Evolutionary conservation across 2,329 filamentous ascomycete species (phyloP).

Genomic region (Penicillium sp.): DNA sequence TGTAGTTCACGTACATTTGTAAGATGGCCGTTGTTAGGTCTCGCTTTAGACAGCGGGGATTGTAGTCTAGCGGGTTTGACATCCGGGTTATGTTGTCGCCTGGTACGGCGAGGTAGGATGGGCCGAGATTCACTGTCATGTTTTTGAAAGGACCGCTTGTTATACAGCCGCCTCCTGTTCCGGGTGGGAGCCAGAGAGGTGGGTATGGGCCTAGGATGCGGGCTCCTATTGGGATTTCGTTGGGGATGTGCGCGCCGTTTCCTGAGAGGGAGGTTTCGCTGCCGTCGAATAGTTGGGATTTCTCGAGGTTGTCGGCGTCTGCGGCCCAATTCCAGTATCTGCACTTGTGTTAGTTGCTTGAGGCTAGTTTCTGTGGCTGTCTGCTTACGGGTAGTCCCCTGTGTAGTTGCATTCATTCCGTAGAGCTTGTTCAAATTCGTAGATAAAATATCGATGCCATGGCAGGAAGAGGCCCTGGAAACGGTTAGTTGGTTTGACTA

Average conservation of each 20-base stretch:
- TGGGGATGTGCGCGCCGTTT: slow-evolving; percentile 41
- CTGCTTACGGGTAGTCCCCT: slow-evolving; percentile 30
- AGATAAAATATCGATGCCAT: slow-evolving; percentile 41
- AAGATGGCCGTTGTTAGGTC: slow-evolving; percentile 25
- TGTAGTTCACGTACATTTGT: slow-evolving; percentile 19
- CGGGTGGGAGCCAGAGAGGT: slow-evolving; percentile 40
- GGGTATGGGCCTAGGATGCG: slow-evolving; percentile 25
- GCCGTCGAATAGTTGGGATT: slow-evolving; percentile 52
- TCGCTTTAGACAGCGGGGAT: slow-evolving; percentile 31
- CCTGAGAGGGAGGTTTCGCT: slow-evolving; percentile 48
- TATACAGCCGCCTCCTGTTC: slow-evolving; percentile 31
- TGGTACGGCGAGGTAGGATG: slow-evolving; percentile 14
- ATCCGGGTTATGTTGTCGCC: slow-evolving; percentile 8
- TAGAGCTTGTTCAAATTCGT: slow-evolving; percentile 34
- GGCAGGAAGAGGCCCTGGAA: slow-evolving; percentile 29
- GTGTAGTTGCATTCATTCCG: slow-evolving; percentile 41
- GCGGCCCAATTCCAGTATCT: slow-evolving; percentile 51
- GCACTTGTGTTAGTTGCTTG: background rate
- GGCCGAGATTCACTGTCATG: slow-evolving; percentile 29
- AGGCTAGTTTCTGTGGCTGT: background rate
- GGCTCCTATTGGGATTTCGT: slow-evolving; percentile 24
- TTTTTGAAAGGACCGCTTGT: slow-evolving; percentile 37
- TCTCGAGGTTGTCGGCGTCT: slow-evolving; percentile 37
- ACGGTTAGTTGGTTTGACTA: background rate
- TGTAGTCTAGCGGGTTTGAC: slow-evolving; percentile 23